Conservation (phyloP, 352 stramenopile species). For the Phytophthora ohioensis region DNA sequence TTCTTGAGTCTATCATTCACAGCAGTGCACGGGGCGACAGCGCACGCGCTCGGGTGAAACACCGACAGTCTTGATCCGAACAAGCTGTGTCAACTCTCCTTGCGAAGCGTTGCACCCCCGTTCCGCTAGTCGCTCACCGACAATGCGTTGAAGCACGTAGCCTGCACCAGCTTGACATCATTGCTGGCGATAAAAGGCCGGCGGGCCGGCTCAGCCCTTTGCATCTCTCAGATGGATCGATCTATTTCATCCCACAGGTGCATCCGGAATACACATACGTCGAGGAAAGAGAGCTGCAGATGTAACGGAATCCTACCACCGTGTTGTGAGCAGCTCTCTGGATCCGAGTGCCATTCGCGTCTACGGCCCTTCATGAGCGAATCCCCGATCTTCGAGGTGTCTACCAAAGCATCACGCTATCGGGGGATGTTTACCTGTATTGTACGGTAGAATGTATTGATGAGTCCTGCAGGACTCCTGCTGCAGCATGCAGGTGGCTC, state of each 20-base stretch:
- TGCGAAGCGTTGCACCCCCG: not conserved
- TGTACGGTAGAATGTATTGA: not conserved
- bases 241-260: too few relatives aligned
- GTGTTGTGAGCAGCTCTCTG: too few relatives aligned
- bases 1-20: not conserved
- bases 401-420: slow-evolving; percentile 16
- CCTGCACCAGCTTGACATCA: too few relatives aligned
- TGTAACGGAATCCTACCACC: too few relatives aligned
- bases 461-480: not conserved
- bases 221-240: too few relatives aligned
- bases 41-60: not conserved
- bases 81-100: slow-evolving; percentile 1
- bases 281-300: not conserved
- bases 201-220: slow-evolving; percentile 1
- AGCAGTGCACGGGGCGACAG: not conserved
- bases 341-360: too few relatives aligned
- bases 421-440: slow-evolving; percentile 1
- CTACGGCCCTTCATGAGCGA: slow-evolving; percentile 16
- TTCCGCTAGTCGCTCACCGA: slow-evolving; percentile 11
- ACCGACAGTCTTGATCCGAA: slow-evolving; percentile 3
- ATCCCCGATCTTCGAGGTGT: not conserved
- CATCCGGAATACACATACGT: too few relatives aligned
- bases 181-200: too few relatives aligned
- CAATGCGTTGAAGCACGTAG: slow-evolving; percentile 2
- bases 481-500: not conserved